A percentile compares a stretch with the other conserved stretches of the same genome.
Conservation (phyloP, 805 yeast genomes). For the Monosporozyma aquatica region DNA sequence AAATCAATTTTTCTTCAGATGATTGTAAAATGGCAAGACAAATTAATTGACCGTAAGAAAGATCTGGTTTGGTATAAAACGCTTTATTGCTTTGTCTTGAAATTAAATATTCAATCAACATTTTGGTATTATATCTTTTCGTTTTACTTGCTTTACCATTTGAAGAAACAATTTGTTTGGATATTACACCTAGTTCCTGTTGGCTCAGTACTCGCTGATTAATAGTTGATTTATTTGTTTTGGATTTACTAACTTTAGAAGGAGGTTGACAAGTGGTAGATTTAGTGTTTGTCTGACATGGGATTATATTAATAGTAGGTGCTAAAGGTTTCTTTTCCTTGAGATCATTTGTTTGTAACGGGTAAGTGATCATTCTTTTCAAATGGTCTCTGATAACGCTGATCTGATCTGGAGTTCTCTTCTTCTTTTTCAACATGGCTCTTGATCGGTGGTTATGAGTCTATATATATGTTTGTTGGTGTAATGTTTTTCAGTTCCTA, state of each 20-base stretch:
- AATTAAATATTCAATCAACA: neutral
- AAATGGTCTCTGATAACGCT: neutral
- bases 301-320: neutral
- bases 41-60: constrained; percentile 83
- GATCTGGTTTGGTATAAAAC: constrained; percentile 61
- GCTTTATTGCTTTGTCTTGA: neutral
- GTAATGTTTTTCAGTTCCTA: neutral
- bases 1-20: constrained; percentile 56
- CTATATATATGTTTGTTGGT: neutral
- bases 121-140: neutral
- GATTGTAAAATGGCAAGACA: constrained; percentile 88
- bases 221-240: neutral
- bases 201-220: neutral
- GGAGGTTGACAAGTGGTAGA: too few relatives aligned
- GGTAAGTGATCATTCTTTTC: neutral
- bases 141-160: neutral
- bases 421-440: neutral
- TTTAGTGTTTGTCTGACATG: neutral
- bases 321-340: neutral
- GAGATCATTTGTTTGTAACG: neutral
- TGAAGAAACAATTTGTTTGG: neutral
- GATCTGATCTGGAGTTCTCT: neutral
- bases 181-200: neutral
- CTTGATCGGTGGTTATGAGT: too few relatives aligned
- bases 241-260: neutral